A percentile compares a stretch with the other conserved stretches of the same genome.
Evolutionary conservation across 2,329 filamentous ascomycete genomes (phyloP).

Genomic region (Cercospora brassicicola): DNA sequence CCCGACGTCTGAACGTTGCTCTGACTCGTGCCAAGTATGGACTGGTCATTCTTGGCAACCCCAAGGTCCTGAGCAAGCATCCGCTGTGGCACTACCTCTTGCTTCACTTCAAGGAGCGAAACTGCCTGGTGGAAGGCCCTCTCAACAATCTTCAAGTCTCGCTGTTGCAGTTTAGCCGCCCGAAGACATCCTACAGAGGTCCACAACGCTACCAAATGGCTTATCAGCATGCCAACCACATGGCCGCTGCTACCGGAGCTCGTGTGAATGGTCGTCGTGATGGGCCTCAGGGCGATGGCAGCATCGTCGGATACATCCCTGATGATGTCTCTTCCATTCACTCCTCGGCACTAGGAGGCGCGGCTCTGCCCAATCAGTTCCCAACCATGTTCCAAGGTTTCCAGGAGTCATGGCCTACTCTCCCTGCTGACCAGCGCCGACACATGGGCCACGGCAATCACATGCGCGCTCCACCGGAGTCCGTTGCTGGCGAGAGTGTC

Average conservation of each 20-base stretch:
- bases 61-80: conserved; percentile 95
- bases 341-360: conserved; percentile 84
- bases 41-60: conserved; percentile 93
- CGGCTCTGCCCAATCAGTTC: conserved; percentile 67
- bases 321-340: conserved; percentile 97
- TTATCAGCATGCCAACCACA: conserved; percentile 65
- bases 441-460: conserved; percentile 57
- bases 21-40: conserved; percentile 96
- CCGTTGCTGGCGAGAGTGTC: conserved; percentile 86
- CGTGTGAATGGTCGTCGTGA: conserved; percentile 53
- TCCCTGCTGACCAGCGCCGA: conserved; percentile 62
- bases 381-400: conserved; percentile 96
- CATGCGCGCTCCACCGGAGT: conserved; percentile 45
- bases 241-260: conserved; percentile 52
- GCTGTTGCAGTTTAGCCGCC: conserved; percentile 88
- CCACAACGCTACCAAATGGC: conserved; percentile 85
- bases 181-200: conserved; percentile 86
- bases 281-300: conserved; percentile 63
- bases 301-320: conserved; percentile 90
- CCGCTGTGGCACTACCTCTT: conserved; percentile 95
- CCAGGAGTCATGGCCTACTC: conserved; percentile 82
- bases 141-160: conserved; percentile 95
- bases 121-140: conserved; percentile 93
- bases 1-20: conserved; percentile 93
- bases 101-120: conserved; percentile 93